Evolutionary conservation across 1,284 basidiomycete species (phyloP).

Genomic region (Earliella scabrosa): DNA sequence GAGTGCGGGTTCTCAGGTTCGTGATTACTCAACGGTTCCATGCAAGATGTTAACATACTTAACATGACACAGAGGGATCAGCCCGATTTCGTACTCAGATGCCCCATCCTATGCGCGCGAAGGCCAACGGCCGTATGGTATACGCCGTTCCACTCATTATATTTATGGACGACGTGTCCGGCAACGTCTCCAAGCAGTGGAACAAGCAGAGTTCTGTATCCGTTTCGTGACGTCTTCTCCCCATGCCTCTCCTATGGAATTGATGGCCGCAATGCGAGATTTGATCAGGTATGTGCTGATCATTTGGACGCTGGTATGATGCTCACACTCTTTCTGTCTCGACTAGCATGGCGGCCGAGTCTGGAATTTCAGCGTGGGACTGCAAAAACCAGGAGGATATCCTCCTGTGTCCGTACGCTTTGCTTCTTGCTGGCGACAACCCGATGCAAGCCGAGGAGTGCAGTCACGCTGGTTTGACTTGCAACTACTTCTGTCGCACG

Average conservation of each 20-base stretch:
- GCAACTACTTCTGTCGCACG: constrained; percentile 35
- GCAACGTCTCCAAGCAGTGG: constrained; percentile 16
- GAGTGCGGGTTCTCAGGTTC: too few relatives aligned
- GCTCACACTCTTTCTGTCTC: too few relatives aligned
- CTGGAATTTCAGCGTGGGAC: constrained; percentile 28
- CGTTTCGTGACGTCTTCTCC: constrained; percentile 15
- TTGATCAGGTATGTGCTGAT: neutral
- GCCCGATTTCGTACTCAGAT: neutral
- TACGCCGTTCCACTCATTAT: constrained; percentile 11
- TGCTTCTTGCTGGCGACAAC: constrained; percentile 37
- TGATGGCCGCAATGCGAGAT: constrained; percentile 7
- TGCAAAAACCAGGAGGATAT: constrained; percentile 25
- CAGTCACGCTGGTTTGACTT: constrained; percentile 32
- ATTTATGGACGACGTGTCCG: constrained; percentile 21
- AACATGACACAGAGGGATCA: neutral
- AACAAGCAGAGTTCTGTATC: constrained; percentile 9
- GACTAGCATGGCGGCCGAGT: neutral
- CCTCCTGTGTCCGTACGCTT: constrained; percentile 27
- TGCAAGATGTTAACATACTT: neutral
- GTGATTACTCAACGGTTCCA: neutral
- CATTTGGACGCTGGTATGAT: neutral
- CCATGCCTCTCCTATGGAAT: constrained; percentile 17
- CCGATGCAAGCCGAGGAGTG: constrained; percentile 41
- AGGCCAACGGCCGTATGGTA: constrained; percentile 1
- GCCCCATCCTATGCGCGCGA: constrained; percentile 3